These are phyloP conservation scores for Fusarium sterilihyphosum DNA, from an alignment of 2,329 filamentous ascomycete species.

Conservation along the genomic window DNA sequence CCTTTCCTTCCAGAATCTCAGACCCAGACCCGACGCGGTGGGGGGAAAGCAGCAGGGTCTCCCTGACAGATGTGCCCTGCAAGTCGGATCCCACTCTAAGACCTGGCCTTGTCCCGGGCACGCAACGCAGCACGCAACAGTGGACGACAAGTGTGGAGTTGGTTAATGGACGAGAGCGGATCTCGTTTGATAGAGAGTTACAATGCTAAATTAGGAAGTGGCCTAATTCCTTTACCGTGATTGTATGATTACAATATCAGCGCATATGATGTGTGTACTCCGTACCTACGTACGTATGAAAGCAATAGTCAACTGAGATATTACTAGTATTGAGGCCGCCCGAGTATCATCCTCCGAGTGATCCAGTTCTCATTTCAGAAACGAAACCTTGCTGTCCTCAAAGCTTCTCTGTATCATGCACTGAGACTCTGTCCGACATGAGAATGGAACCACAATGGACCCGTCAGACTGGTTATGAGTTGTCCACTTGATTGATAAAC, in stretches of 20 bases:
- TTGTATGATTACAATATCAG: background rate
- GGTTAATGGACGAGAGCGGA: conserved; percentile 7
- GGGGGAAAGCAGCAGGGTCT: conserved; percentile 1
- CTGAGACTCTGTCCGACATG: background rate
- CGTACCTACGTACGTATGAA: background rate
- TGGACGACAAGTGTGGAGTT: conserved; percentile 16
- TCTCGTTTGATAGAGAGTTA: conserved; percentile 7
- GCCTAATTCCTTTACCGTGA: background rate
- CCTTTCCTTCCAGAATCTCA: background rate
- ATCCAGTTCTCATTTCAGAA: background rate
- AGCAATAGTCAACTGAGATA: conserved; percentile 9
- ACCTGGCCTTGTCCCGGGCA: conserved; percentile 12
- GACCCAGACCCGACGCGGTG: conserved; percentile 7
- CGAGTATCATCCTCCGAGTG: background rate
- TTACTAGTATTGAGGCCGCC: conserved; percentile 1
- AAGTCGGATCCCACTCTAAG: conserved; percentile 5
- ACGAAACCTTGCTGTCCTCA: background rate
- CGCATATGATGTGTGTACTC: background rate
- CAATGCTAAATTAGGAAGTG: conserved; percentile 5
- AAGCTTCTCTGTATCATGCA: background rate
- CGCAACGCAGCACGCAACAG: conserved; percentile 32
- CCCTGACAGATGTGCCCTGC: conserved; percentile 7
- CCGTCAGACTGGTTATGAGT: conserved; percentile 13
- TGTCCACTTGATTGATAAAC: conserved; percentile 7
- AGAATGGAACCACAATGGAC: conserved; percentile 3